A percentile compares a stretch with the other conserved stretches of the same genome.
phyloP scores from a whole-genome alignment of 306 rosid species.

The Ormosia semicastrata region DNA sequence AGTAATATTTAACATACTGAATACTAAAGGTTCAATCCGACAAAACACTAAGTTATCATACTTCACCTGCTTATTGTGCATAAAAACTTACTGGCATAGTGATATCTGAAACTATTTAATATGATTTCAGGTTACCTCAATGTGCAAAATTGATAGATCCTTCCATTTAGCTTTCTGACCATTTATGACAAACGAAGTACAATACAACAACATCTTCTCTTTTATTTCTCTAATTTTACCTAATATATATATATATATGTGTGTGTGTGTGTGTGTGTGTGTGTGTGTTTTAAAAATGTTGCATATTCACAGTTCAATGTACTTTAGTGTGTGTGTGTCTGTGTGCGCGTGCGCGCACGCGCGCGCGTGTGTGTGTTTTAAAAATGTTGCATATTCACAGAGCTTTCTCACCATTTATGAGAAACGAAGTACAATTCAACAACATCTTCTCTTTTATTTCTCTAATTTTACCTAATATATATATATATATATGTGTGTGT shows the following conservation, averaged over 20 bases:
- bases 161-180: neutral
- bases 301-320: neutral
- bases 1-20: neutral
- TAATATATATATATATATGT: neutral
- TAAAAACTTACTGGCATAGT: neutral
- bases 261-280: no score
- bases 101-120: neutral
- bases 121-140: constrained; percentile 12
- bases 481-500: no score
- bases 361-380: no score
- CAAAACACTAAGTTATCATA: neutral
- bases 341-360: no score
- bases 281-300: neutral
- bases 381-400: no score
- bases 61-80: neutral
- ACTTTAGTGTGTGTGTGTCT: neutral
- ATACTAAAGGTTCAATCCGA: neutral
- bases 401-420: no score
- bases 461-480: no score
- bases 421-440: no score
- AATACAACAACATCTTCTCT: neutral
- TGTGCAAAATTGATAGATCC: neutral
- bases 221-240: neutral
- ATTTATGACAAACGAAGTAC: neutral
- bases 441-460: no score